Conservation (phyloP, 495 filamentous ascomycete species). For the Apodospora peruviana region DNA sequence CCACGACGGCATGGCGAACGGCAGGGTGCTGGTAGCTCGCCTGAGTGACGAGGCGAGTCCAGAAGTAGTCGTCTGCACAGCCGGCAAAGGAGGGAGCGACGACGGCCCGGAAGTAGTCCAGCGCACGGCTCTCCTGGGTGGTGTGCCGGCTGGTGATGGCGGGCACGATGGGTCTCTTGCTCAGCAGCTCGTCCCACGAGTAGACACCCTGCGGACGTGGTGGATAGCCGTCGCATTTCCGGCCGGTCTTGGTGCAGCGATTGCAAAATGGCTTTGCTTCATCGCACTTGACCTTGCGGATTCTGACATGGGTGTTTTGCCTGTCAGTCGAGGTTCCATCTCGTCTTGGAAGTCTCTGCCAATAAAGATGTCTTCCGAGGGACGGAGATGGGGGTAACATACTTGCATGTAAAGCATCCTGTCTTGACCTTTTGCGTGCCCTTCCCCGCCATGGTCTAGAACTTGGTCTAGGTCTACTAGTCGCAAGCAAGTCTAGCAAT, state of each 20-base stretch:
- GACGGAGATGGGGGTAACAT: constrained; percentile 7
- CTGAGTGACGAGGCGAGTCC: constrained; percentile 46
- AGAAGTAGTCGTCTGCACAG: constrained; percentile 45
- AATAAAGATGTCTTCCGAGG: no score
- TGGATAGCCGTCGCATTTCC: constrained; percentile 28
- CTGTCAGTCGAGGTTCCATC: neutral
- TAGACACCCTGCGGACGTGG: constrained; percentile 9
- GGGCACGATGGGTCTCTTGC: constrained; percentile 17
- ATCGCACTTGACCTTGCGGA: constrained; percentile 35
- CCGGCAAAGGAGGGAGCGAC: constrained; percentile 34
- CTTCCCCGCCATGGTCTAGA: constrained; percentile 25
- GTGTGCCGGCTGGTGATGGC: constrained; percentile 15
- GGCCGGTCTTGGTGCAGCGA: constrained; percentile 23
- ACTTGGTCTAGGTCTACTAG: neutral
- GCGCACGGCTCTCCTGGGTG: constrained; percentile 24
- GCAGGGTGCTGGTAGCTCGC: constrained; percentile 45
- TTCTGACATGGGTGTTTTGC: constrained; percentile 4
- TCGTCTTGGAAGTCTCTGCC: neutral
- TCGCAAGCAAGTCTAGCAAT: neutral
- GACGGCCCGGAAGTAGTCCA: constrained; percentile 40
- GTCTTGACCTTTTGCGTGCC: constrained; percentile 33
- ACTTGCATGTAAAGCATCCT: constrained; percentile 37
- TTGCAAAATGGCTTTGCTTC: constrained; percentile 28
- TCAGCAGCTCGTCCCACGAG: constrained; percentile 21
- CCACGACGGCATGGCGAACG: constrained; percentile 51